Base-by-base conservation (phyloP, 306 rosid genomes). In the Cicer arietinum region DNA sequence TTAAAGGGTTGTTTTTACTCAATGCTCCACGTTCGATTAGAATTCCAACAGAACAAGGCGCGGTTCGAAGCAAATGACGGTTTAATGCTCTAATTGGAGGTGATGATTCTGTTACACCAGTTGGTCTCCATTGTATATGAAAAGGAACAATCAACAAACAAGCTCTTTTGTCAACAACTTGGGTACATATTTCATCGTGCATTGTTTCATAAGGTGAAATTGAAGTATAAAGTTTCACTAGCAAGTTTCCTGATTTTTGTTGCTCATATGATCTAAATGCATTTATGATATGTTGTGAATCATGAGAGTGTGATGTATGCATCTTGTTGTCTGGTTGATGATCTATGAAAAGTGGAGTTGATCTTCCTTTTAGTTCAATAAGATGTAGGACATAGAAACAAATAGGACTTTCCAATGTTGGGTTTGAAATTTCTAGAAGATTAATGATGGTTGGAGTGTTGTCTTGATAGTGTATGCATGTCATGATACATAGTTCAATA, bases 31-130 rank as follows among this genome's bases (percentile, higher is more conserved):
- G 83, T 39, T 89, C 96, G 2, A 89, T 48, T 45, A 87, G 66
- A 56, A 91, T 67, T 48, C 90, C 92, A 8, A 90, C 84, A 0
- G 89, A 90, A 60, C 93, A 88, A 0, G 96, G 93, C 13, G 89
- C 78, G 1, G 74, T 84, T 3, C 62, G 46, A 2, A 91, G 83
- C 10, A 91, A 71, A 18, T 85, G 84, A n/a, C 69, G 80, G 67
- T 91, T 91, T 45, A 89, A 84, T 4, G 77, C 71, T 70, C 89
- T 79, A 3, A 87, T 7, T 1, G 77, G 71, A 5, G 30, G 50
- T 2, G 14, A 7, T 1, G 78, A 53, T 37, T 77, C 88, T 1
- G 48, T 8, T 0, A 66, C 0, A 2, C 30, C 70, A 16, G 10
- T 79, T 1, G 17, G 0, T 0, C 44, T 52, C 79, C 79, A 79